Percentiles rank a stretch among this genome's conserved stretches.
Conservation (phyloP, 2,329 filamentous ascomycete genomes). For the Colletotrichum falcatum region DNA sequence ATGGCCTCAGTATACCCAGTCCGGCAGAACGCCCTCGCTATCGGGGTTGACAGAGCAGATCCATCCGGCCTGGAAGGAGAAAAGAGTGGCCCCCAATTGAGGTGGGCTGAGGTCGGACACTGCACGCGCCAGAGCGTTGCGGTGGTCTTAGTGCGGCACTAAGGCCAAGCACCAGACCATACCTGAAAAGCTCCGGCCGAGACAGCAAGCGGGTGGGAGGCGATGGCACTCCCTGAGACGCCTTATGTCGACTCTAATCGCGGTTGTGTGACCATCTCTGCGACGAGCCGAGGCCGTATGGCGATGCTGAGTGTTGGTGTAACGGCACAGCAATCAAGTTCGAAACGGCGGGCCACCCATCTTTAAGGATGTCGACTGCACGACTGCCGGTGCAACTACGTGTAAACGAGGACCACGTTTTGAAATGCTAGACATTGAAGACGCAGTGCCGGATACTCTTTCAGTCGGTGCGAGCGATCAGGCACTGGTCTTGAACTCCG, state of each 20-base stretch:
- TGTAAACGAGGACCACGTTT: not conserved
- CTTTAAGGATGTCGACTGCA: not conserved
- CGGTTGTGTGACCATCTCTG: not conserved
- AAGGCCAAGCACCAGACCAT: conserved; percentile 15
- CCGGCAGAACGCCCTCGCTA: not conserved
- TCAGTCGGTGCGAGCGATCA: not conserved
- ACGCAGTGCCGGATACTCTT: not conserved
- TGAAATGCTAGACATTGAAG: not conserved
- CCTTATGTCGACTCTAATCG: not conserved
- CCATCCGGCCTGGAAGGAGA: not conserved
- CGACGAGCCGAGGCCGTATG: not conserved
- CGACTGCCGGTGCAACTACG: not conserved
- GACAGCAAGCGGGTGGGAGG: conserved; percentile 17
- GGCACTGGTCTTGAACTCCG: not conserved
- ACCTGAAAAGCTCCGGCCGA: conserved; percentile 4
- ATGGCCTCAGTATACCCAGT: not conserved
- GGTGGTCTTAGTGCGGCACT: conserved; percentile 16
- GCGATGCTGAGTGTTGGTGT: not conserved
- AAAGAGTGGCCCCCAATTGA: conserved; percentile 1
- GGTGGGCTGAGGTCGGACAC: conserved; percentile 15
- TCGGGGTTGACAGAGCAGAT: not conserved
- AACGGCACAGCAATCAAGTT: not conserved
- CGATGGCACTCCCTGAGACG: conserved; percentile 3
- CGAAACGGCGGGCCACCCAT: not conserved
- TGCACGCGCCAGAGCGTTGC: conserved; percentile 27